phyloP scores from a whole-genome alignment of 1,284 basidiomycete species.

The Singerocomus inundabilis region DNA sequence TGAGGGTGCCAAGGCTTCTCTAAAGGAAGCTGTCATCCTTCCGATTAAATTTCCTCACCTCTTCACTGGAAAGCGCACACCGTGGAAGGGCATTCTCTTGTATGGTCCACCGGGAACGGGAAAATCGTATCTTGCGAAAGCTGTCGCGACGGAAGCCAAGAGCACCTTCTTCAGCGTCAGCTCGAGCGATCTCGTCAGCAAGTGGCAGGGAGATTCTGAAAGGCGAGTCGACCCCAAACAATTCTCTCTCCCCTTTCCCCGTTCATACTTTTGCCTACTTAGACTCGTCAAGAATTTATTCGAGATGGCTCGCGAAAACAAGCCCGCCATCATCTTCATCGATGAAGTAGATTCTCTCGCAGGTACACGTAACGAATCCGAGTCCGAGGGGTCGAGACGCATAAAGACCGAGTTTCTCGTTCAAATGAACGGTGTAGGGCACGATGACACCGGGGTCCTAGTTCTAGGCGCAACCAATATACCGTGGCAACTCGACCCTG shows the following conservation, averaged over 20 bases:
- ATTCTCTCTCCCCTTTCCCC: neutral
- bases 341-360: slow-evolving; percentile 98
- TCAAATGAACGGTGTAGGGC: slow-evolving; percentile 98
- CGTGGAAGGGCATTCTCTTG: slow-evolving; percentile 93
- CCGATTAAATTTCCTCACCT: slow-evolving; percentile 99
- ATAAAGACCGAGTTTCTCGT: slow-evolving; percentile 99
- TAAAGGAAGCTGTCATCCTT: slow-evolving; percentile 98
- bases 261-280: neutral
- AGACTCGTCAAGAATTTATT: slow-evolving; percentile 97
- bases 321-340: slow-evolving; percentile 98
- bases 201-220: slow-evolving; percentile 99
- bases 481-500: slow-evolving; percentile 95
- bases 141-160: slow-evolving; percentile 98
- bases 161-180: slow-evolving; percentile 98
- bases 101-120: slow-evolving; percentile 98
- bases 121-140: slow-evolving; percentile 94
- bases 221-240: slow-evolving; percentile 52
- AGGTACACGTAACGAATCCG: slow-evolving; percentile 92
- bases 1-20: slow-evolving; percentile 89
- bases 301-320: slow-evolving; percentile 93
- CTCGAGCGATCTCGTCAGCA: slow-evolving; percentile 94
- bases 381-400: slow-evolving; percentile 91
- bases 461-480: slow-evolving; percentile 99
- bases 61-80: slow-evolving; percentile 97
- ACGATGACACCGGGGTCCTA: slow-evolving; percentile 96